Evolutionary conservation across 257 asterid species (phyloP).

Genomic region (Jacaranda copaia): DNA sequence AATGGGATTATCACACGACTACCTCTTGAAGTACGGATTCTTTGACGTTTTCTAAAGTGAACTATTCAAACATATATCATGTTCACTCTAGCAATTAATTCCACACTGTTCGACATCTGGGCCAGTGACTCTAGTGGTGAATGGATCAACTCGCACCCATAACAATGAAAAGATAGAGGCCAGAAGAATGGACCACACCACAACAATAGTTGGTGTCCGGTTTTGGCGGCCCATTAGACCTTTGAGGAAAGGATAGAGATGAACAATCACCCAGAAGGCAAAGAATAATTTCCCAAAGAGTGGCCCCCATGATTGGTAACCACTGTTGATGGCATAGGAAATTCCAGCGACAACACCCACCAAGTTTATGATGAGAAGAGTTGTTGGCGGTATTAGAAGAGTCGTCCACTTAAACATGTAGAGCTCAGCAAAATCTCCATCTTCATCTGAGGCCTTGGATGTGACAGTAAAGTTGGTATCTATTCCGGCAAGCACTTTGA

Average conservation of each 20-base stretch:
- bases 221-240: constrained; percentile 98
- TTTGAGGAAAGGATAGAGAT: constrained; percentile 92
- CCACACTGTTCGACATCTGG: constrained; percentile 84
- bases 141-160: constrained; percentile 94
- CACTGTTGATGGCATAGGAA: constrained; percentile 90
- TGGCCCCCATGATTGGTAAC: constrained; percentile 98
- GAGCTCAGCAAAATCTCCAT: constrained; percentile 89
- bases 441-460: constrained; percentile 92
- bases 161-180: constrained; percentile 93
- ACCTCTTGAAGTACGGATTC: constrained; percentile 2
- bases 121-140: constrained; percentile 87
- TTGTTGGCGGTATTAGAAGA: constrained; percentile 90
- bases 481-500: constrained; percentile 95
- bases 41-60: not conserved
- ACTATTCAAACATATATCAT: not conserved
- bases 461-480: constrained; percentile 98
- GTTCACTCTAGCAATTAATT: constrained; percentile 66
- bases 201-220: constrained; percentile 91
- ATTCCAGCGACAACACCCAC: constrained; percentile 95
- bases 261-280: constrained; percentile 97
- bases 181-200: constrained; percentile 92
- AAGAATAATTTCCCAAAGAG: constrained; percentile 91
- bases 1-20: not conserved
- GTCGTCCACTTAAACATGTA: constrained; percentile 99
- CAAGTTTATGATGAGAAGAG: constrained; percentile 88